Base-by-base conservation (phyloP, 352 stramenopile species). In the Phytophthora fragariae region DNA sequence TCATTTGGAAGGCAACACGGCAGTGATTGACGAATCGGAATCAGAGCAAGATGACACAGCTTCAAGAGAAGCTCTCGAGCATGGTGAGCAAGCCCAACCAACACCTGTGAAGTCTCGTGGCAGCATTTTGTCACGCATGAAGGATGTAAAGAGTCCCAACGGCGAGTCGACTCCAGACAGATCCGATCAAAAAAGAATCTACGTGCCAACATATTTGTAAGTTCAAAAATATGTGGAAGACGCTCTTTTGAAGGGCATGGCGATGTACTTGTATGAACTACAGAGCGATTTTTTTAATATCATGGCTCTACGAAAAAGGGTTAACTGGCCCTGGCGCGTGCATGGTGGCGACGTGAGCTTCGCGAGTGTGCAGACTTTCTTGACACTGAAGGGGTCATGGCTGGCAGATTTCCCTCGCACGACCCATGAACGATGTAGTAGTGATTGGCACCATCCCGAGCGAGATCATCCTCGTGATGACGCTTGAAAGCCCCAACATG, bases 371-470 rank as follows among this genome's bases (percentile, higher is more conserved):
- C 72, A 46, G 54, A 65, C 41, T 75, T 75, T 46, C 46, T 54
- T 46, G 66, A 50, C 17, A 12, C 37, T 44, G 57, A 58, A 44
- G 63, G 19, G n/a, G 46, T 12, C 41, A 54, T 46, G 6, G 47
- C 27, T 12, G 65, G 46, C 80, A 83, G 24, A 78, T 64, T 41
- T 76, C 71, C 35, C 76, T 66, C 8, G 82, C 65, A 4, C 78
- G 75, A 15, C 75, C 69, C 65, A 88, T 81, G 65, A 90, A 92
- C 17, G 82, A 90, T 8, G 79, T 88, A 37, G 84, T 90, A n/a
- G 84, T 90, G 71, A 92, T 87, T 10, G 82, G 84, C 60, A 92
- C 77, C 82, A 92, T 92, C n/a, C 84, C 84, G 35, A 92, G 72
- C 46, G 84, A 90, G 65, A 89, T 89, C 65, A 86, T 86, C n/a